Evolutionary conservation across 202 grass and related monocot species (phyloP), one percentile per base, ranked within the genome.

Genomic region (Carex arenaria): DNA sequence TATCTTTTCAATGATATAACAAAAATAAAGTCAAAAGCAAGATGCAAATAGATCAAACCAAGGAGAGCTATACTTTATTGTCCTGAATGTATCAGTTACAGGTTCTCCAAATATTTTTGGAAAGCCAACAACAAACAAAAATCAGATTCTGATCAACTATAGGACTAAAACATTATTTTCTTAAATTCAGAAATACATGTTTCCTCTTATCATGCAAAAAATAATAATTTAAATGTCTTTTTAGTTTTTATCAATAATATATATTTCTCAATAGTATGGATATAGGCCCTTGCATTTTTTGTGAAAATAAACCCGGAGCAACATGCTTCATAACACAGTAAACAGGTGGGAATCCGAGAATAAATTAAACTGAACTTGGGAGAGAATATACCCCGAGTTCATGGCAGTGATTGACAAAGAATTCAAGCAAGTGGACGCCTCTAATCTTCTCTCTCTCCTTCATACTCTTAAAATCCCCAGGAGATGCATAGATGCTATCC

Each of bases 341-440:
- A 20, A 60, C 74, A 60, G 74, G 18, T 55, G 6, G 2, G 26
- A 18, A 75, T 75, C 74, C 4, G 0, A 60, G 18, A 14, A 59
- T 78, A 60, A 40, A 53, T 69, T 23, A 67, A 68, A 69, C 10
- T 31, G 61, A 81, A 38, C 26, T 15, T 52, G 49, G 19, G 19
- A 61, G 55, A 81, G 12, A 80, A 59, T 36, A 83, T 93, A 98
- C 96, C 91, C 89, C 91, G 80, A 88, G 2, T 62, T 92, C 82
- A 94, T 98, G 96, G 79, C 91, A 95, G 54, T 86, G 78, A 81
- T 92, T 90, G 67, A 95, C 93, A 26, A 98, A 98, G 86, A 86
- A 89, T 67, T 98, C 91, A 81, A 98, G 93, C 87, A 98, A 91
- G 81, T 98, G 90, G 90, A 92, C 81, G 63, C 96, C 96, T 92